Percentiles rank a stretch among this genome's conserved stretches.
phyloP scores from a whole-genome alignment of 305 asterid species.

The Withania somnifera region DNA sequence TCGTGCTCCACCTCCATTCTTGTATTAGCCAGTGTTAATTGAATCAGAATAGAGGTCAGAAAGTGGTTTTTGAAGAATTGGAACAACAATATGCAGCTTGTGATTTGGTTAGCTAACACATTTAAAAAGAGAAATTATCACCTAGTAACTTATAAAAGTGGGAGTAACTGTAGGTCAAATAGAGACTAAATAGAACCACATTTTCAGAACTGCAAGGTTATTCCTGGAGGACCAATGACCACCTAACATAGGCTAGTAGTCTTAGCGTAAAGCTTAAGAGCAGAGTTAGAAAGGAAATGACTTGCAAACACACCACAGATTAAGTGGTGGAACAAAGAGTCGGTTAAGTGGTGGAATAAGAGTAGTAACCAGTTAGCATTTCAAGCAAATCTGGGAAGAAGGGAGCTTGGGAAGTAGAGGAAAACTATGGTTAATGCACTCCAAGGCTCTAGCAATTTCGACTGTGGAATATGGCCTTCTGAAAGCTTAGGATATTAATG shows the following conservation, averaged over 20 bases:
- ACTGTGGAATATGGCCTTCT: neutral
- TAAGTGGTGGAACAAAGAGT: neutral
- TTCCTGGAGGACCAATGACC: neutral
- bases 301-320: neutral
- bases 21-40: neutral
- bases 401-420: neutral
- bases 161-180: neutral
- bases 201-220: neutral
- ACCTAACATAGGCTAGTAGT: neutral
- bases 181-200: neutral
- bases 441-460: neutral
- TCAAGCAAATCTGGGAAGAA: neutral
- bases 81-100: neutral
- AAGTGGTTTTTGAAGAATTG: neutral
- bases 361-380: neutral
- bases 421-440: neutral
- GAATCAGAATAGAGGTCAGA: neutral
- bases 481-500: neutral
- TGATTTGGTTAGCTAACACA: neutral
- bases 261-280: neutral
- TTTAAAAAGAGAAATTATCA: neutral
- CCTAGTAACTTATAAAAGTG: neutral
- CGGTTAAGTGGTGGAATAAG: neutral
- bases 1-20: too few relatives aligned
- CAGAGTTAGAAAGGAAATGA: neutral